phyloP scores from a whole-genome alignment of 208 protist genomes.

The Trichomonas vaginalis region DNA sequence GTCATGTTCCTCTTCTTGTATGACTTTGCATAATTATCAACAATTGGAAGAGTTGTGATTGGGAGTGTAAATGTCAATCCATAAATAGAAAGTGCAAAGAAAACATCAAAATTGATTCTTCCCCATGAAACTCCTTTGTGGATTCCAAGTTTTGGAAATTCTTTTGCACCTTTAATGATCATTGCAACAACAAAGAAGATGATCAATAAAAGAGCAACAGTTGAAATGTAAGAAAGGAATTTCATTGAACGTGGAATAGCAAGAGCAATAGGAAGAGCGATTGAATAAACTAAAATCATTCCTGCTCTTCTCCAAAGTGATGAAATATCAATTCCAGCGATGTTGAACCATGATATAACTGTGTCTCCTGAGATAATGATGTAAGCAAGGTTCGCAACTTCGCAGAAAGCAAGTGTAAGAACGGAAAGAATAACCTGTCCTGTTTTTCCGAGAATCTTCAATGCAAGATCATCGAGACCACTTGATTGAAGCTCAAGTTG shows the following conservation, averaged over 20 bases:
- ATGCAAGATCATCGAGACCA: too few species aligned
- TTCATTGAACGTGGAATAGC: background rate
- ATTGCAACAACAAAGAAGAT: background rate
- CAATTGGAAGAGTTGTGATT: background rate
- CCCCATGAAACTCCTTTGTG: too few species aligned
- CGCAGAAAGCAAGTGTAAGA: background rate
- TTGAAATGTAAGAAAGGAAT: background rate
- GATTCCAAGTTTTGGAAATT: background rate
- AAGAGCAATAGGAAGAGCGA: background rate
- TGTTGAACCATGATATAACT: background rate
- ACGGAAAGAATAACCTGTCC: background rate
- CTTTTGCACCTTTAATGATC: background rate
- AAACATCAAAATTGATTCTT: background rate
- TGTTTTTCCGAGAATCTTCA: too few species aligned
- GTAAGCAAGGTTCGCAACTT: background rate
- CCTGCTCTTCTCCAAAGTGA: background rate
- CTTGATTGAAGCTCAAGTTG: too few species aligned
- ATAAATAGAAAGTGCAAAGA: background rate
- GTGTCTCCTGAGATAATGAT: background rate
- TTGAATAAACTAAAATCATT: background rate
- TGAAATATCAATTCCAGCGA: background rate
- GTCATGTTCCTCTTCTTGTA: background rate
- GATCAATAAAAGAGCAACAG: background rate
- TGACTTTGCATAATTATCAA: background rate
- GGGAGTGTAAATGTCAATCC: background rate